Conservation (phyloP, 805 yeast genomes). For the Candida krabiensis region DNA sequence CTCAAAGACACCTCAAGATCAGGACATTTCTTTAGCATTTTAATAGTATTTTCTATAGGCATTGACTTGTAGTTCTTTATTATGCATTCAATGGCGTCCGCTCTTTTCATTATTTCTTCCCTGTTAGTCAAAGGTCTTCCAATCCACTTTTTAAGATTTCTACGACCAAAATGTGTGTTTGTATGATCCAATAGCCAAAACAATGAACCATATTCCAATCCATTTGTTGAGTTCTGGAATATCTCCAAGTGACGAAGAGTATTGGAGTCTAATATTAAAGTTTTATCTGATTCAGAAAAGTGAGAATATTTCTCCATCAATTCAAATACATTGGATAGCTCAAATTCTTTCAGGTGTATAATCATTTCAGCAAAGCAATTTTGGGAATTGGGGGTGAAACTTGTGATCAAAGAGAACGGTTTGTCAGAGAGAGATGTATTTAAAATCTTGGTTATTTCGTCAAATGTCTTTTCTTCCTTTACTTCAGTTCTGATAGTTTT, state of each 20-base stretch:
- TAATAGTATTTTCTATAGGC: conserved; percentile 31
- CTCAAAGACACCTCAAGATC: conserved; percentile 62
- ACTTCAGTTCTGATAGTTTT: conserved; percentile 12
- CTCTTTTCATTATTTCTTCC: conserved; percentile 56
- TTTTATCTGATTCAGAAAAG: conserved; percentile 48
- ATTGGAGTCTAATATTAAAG: conserved; percentile 60
- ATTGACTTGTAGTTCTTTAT: conserved; percentile 38
- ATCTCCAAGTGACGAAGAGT: conserved; percentile 75
- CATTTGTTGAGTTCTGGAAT: conserved; percentile 62
- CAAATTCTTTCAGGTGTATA: conserved; percentile 61
- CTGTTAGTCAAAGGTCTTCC: conserved; percentile 63
- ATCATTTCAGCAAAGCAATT: conserved; percentile 45
- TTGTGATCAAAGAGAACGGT: conserved; percentile 17
- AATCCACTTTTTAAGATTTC: conserved; percentile 72
- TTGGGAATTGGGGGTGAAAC: conserved; percentile 13
- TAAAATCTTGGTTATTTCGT: conserved; percentile 11
- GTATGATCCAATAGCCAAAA: conserved; percentile 83
- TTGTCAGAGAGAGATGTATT: conserved; percentile 8
- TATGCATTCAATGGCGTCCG: conserved; percentile 57
- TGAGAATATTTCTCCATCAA: conserved; percentile 49
- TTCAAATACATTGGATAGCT: conserved; percentile 54
- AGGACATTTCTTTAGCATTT: conserved; percentile 33
- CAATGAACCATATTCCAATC: conserved; percentile 62
- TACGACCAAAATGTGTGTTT: conserved; percentile 69
- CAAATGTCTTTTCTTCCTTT: conserved; percentile 2